Percentiles rank a stretch among this genome's conserved stretches.
These are phyloP conservation scores for Venustampulla echinocandica DNA, from an alignment of 495 filamentous ascomycete genomes.

Conservation along the genomic window DNA sequence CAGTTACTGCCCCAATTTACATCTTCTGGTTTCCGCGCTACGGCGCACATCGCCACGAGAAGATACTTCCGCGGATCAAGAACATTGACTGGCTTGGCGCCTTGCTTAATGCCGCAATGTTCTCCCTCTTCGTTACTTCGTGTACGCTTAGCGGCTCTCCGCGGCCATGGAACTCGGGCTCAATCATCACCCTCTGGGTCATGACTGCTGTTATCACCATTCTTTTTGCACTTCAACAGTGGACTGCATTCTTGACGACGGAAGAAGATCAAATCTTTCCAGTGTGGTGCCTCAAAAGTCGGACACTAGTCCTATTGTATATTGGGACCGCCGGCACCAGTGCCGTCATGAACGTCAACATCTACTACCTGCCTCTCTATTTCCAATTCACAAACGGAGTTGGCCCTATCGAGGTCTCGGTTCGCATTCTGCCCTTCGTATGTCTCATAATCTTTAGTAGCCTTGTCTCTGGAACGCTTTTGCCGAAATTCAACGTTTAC, in stretches of 20 bases:
- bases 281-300: conserved; percentile 34
- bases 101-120: conserved; percentile 28
- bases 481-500: conserved; percentile 43
- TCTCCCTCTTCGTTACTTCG: conserved; percentile 30
- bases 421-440: conserved; percentile 36
- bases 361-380: conserved; percentile 46
- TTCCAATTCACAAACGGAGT: conserved; percentile 39
- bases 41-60: conserved; percentile 2
- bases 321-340: conserved; percentile 27
- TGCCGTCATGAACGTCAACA: conserved; percentile 28
- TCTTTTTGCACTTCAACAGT: conserved; percentile 37
- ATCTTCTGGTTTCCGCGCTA: conserved; percentile 7
- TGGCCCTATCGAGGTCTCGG: conserved; percentile 28
- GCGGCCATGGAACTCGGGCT: conserved; percentile 35
- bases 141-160: conserved; percentile 41
- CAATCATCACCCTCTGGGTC: conserved; percentile 40
- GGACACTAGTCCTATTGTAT: conserved; percentile 32
- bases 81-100: conserved; percentile 24
- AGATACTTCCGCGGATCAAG: neutral
- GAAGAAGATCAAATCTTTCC: conserved; percentile 42
- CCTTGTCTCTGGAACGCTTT: conserved; percentile 39
- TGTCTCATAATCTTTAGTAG: conserved; percentile 14
- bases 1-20: conserved; percentile 1
- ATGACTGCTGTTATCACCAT: conserved; percentile 37
- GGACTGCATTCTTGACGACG: conserved; percentile 40